Base-by-base conservation (phyloP, 2,329 filamentous ascomycete species). In the Colletotrichum sp. region DNA sequence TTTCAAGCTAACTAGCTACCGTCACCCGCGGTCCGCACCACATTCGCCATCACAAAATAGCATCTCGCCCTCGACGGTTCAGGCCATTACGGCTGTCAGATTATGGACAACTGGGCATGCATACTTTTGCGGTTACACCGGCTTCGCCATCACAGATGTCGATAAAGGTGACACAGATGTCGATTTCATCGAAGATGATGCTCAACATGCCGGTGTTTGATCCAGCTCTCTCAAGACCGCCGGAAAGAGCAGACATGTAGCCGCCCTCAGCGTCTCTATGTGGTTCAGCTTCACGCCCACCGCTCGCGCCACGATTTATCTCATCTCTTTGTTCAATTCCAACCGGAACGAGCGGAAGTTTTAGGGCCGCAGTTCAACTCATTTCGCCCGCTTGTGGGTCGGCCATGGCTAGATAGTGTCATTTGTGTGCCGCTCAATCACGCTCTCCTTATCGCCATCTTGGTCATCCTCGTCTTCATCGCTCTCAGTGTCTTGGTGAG, bases 51-150 rank as follows among this genome's bases (percentile, higher is more conserved):
- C n/a, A 83, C 84, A 76, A 82, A 81, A 68, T 80, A 82, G 48
- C 78, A 81, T n/a, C 75, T 82, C 18, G 81, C 86, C 24, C 81
- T 86, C 60, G 84, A 86, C 2, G 93, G 95, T 79, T 95, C 93
- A 36, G 93, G 94, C 30, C 95, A 95, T 80, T 92, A 94, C 84
- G 93, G 93, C 63, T 94, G 92, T 79, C 91, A 93, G 79, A 62
- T 67, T 36, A 65, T 75, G n/a, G 72, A 72, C 63, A 75, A 75
- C 28, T 28, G 28, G 28, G 28, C 28, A 28, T 28, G 28, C 28
- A 28, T 28, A 28, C 28, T 28, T 28, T 28, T 28, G 28, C 28
- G 28, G 6, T 28, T 28, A 28, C 28, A 28, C 28, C 28, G 28
- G 28, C 28, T 28, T 28, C 28, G 28, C 28, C 28, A 28, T 28